These are phyloP conservation scores for Pseudoturritis turrita DNA, from an alignment of 345 rosid genomes.

Conservation along the genomic window DNA sequence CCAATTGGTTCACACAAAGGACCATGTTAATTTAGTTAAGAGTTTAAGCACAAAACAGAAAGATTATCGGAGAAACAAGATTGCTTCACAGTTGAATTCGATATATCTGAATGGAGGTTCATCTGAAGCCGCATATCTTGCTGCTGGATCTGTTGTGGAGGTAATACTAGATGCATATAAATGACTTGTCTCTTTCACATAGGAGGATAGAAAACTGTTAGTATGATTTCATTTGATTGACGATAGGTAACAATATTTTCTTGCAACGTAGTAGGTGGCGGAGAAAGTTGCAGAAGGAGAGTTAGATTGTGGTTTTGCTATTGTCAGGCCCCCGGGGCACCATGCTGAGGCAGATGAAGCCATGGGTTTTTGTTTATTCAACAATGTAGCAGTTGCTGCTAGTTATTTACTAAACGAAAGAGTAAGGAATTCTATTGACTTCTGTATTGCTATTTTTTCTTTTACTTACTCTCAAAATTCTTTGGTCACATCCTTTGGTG, in stretches of 20 bases:
- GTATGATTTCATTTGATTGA: background rate
- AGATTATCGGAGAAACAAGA: slow-evolving; percentile 43
- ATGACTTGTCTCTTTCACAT: background rate
- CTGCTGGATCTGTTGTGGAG: slow-evolving; percentile 89
- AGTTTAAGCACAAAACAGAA: slow-evolving; percentile 58
- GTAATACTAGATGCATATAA: slow-evolving; percentile 29
- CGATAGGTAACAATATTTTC: background rate
- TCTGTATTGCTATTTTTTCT: background rate
- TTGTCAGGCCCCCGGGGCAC: slow-evolving; percentile 99
- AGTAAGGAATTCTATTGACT: slow-evolving; percentile 36
- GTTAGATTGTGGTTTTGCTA: slow-evolving; percentile 71
- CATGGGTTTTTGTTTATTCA: slow-evolving; percentile 92
- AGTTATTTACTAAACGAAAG: slow-evolving; percentile 59
- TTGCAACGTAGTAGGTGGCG: slow-evolving; percentile 42
- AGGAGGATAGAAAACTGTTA: background rate
- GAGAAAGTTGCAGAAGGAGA: slow-evolving; percentile 85
- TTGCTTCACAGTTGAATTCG: slow-evolving; percentile 64
- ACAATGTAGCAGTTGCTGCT: slow-evolving; percentile 90
- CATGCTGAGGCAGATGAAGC: slow-evolving; percentile 87
- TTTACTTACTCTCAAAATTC: background rate
- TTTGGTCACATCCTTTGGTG: background rate
- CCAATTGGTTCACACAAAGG: slow-evolving; percentile 53
- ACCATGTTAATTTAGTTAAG: slow-evolving; percentile 59
- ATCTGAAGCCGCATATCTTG: slow-evolving; percentile 76
- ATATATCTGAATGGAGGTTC: slow-evolving; percentile 83